Conservation (phyloP, 1,139 yeast genomes). For the Suhomyces bribrorum region DNA sequence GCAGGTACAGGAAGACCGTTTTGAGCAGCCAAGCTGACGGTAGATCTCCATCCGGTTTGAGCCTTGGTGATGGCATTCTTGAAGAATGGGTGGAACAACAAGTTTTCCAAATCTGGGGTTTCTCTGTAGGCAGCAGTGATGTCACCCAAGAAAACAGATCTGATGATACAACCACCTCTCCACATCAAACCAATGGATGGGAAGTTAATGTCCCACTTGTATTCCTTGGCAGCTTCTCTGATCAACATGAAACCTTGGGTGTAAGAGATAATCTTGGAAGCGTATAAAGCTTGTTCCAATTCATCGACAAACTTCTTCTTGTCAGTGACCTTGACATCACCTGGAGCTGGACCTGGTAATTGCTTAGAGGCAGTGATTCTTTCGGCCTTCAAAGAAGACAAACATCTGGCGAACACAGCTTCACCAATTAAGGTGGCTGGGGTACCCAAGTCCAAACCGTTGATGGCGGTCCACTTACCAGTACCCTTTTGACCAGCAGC, state of each 20-base stretch:
- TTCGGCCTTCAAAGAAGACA: constrained; percentile 89
- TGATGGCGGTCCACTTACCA: constrained; percentile 99
- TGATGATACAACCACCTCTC: constrained; percentile 99
- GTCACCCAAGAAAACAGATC: constrained; percentile 97
- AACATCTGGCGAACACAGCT: constrained; percentile 96
- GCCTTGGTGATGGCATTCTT: constrained; percentile 88
- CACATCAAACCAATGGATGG: constrained; percentile 99
- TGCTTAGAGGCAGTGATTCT: constrained; percentile 81
- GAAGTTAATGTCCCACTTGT: constrained; percentile 96
- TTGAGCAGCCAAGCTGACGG: constrained; percentile 74
- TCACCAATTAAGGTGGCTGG: constrained; percentile 98
- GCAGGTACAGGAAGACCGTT: constrained; percentile 98
- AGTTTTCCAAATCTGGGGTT: constrained; percentile 90
- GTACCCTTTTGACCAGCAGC: constrained; percentile 99
- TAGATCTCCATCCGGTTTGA: constrained; percentile 92
- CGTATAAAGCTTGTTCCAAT: constrained; percentile 97
- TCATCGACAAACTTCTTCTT: constrained; percentile 84
- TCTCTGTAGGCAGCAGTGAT: constrained; percentile 95
- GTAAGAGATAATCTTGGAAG: constrained; percentile 96
- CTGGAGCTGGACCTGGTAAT: constrained; percentile 73
- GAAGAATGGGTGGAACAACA: constrained; percentile 95
- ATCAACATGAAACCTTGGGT: constrained; percentile 99
- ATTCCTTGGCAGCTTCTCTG: constrained; percentile 96
- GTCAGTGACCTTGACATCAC: constrained; percentile 63
- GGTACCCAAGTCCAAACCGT: constrained; percentile 96